Conservation (phyloP, 148 eudicot genomes). For the Camellia sinensis region DNA sequence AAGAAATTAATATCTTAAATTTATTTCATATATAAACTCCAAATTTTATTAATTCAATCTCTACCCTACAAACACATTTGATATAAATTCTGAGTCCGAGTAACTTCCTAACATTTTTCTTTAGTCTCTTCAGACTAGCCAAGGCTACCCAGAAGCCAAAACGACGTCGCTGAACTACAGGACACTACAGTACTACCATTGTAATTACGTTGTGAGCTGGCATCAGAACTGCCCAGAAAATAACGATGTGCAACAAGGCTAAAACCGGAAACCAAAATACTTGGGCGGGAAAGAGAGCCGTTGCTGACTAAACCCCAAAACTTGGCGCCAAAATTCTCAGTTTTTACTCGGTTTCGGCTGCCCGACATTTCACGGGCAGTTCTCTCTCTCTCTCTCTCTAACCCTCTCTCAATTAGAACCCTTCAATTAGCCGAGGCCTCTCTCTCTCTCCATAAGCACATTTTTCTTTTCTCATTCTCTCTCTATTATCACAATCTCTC, state of each 20-base stretch:
- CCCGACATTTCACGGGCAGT: slow-evolving; percentile 45
- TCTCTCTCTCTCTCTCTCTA: background rate
- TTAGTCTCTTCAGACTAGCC: too few relatives aligned
- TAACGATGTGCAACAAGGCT: background rate
- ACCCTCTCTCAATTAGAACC: background rate
- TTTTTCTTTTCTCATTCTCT: background rate
- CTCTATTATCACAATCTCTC: background rate
- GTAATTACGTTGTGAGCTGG: background rate
- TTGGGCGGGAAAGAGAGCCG: slow-evolving; percentile 60
- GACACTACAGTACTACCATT: too few relatives aligned
- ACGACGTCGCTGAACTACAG: too few relatives aligned
- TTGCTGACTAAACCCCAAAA: slow-evolving; percentile 33
- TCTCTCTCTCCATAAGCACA: background rate
- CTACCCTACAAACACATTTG: too few relatives aligned
- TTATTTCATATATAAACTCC: too few relatives aligned
- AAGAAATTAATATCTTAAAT: too few relatives aligned
- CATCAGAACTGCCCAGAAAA: background rate
- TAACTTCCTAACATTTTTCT: too few relatives aligned
- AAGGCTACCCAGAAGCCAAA: too few relatives aligned
- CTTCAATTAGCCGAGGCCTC: background rate
- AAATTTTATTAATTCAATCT: too few relatives aligned
- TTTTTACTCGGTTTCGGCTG: slow-evolving; percentile 29
- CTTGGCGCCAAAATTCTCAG: slow-evolving; percentile 53
- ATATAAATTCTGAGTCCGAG: too few relatives aligned
- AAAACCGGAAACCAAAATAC: background rate